Evolutionary conservation across 2,329 filamentous ascomycete species (phyloP), one percentile per base, ranked within the genome.

Genomic region (Corynespora cassiicola): DNA sequence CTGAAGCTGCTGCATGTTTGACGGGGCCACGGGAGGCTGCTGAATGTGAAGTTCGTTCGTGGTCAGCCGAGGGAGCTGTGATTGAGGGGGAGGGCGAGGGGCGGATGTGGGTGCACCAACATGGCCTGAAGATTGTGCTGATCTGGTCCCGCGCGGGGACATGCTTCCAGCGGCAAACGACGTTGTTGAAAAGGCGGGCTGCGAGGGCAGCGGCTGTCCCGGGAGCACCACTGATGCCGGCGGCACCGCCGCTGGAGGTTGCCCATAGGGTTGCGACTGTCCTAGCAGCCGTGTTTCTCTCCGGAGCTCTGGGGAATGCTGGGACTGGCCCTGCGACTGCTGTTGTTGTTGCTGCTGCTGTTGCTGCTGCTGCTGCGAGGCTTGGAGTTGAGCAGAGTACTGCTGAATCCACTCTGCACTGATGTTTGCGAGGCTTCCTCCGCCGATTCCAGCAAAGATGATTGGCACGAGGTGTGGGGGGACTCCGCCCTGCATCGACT

Each of bases 361-460:
- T 39, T 76, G 69, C 18, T 61, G 56, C 36, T 64, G 70, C 30
- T 72, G 70, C 22, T 73, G 70, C 23, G 67, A 61, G 17, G 63
- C 61, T 48, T 75, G 74, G 14, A 76, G 56, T 36, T 76, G 73
- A 17, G 62, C 63, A 16, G 69, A 66, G 39, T 77, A 77, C 41
- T 78, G 73, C 47, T 77, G 75, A 39, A 78, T 60, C 71, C 70
- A 75, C 32, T 79, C 76, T 22, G 73, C 62, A 47, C 72, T 76
- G 49, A 73, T 65, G 49, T 68, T 73, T 20, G 73, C 72, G 10
- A 77, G 66, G 33, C 69, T 72, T 6, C 71, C 70, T 31, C 75
- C 73, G 20, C 73, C 75, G 33, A 77, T 74, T 22, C 76, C 76
- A 36, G 74, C 75, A 56, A 79, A 79, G 47, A 79, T 77, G 45